Evolutionary conservation across 1,139 yeast species (phyloP).

Genomic region (Blastobotrys serpentis): DNA sequence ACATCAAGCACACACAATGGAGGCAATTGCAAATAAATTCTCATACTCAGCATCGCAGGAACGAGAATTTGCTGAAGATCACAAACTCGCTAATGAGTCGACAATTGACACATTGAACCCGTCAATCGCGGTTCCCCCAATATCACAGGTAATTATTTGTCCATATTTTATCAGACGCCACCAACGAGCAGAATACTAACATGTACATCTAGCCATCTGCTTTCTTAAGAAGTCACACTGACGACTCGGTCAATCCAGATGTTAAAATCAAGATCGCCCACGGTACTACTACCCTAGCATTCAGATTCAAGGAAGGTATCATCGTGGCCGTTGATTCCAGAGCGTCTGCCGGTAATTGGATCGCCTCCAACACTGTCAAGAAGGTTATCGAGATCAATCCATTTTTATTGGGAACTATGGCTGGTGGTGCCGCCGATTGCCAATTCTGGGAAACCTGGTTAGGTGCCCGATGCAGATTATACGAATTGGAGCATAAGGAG

Average conservation of each 20-base stretch:
- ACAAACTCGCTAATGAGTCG: slow-evolving; percentile 1
- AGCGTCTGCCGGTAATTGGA: slow-evolving; percentile 98
- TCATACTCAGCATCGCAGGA: slow-evolving; percentile 18
- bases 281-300: slow-evolving; percentile 97
- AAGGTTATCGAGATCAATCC: slow-evolving; percentile 97
- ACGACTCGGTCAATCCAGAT: slow-evolving; percentile 87
- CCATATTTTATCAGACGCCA: background rate
- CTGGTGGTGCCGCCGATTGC: slow-evolving; percentile 99
- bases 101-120: slow-evolving; percentile 46
- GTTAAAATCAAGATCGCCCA: slow-evolving; percentile 95
- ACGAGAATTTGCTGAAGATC: slow-evolving; percentile 9
- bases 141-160: slow-evolving; percentile 49
- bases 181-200: background rate
- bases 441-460: slow-evolving; percentile 99
- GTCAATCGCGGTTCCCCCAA: slow-evolving; percentile 72
- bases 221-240: slow-evolving; percentile 95
- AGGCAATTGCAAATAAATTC: slow-evolving; percentile 27
- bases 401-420: slow-evolving; percentile 93
- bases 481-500: slow-evolving; percentile 91
- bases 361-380: slow-evolving; percentile 96
- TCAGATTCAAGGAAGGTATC: slow-evolving; percentile 94
- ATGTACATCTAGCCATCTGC: slow-evolving; percentile 66
- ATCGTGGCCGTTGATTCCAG: slow-evolving; percentile 96
- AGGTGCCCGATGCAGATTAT: slow-evolving; percentile 93
- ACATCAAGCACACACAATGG: slow-evolving; percentile 22